Evolutionary conservation across 2,329 filamentous ascomycete genomes (phyloP), one percentile per base, ranked within the genome.

Genomic region (Phoma sp.): DNA sequence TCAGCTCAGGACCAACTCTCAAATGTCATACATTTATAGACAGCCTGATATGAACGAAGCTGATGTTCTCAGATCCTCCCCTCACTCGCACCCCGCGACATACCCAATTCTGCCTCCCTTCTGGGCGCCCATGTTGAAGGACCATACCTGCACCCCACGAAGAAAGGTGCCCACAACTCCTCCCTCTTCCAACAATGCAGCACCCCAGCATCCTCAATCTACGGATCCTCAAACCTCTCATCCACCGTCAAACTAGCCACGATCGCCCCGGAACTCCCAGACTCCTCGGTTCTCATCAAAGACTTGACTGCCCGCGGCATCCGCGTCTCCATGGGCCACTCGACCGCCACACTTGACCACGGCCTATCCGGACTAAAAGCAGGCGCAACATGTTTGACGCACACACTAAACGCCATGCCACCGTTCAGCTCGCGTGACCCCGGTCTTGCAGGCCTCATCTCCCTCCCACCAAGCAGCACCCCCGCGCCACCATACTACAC

Each of bases 81-180:
- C 0, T 76, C 72, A 18, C 72, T 84, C 3, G 65, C 60, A 18
- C 81, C 82, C 12, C 73, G 76, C 18, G 62, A 74, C 10, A 76
- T 80, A 42, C 54, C 72, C 9, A 59, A 67, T 12, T 76, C 76
- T 4, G 82, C 83, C n/a, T 76, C 78, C 15, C 73, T 84, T 5
- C 76, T 84, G 1, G 83, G 83, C 25, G 81, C 81, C n/a, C 83
- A 85, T 61, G 76, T 77, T 15, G 83, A 85, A 76, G 83, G 83
- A 2, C 83, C 83, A 7, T 84, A 82, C 61, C 77, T 85, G 5
- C 76, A 80, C 53, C 77, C 80, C 1, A 68, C 71, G 3, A 84
- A 84, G 64, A 82, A 81, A 64, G 83, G 83, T 32, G 82, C 82
- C 6, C 82, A 84, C 64, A 78, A 80, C 56, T 67, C 72, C 21